Conservation (phyloP, 306 rosid species). For the Ormosia emarginata region DNA sequence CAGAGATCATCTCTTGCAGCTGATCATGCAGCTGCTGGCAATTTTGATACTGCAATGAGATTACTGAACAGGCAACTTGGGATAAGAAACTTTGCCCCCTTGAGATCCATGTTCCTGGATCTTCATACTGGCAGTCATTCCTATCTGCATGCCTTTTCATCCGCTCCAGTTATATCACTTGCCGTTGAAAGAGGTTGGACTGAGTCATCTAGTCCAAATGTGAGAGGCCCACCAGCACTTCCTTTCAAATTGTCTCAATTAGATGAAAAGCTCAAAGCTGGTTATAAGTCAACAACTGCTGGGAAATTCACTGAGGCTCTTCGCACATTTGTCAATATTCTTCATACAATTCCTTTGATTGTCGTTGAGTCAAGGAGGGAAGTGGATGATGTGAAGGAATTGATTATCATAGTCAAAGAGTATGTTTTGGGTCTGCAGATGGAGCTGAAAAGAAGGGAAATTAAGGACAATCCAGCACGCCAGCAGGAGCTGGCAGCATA, state of each 20-base stretch:
- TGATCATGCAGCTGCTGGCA: conserved; percentile 94
- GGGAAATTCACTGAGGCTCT: conserved; percentile 84
- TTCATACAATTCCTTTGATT: conserved; percentile 74
- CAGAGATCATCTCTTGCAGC: conserved; percentile 94
- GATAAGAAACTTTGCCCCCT: conserved; percentile 69
- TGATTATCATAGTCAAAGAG: conserved; percentile 73
- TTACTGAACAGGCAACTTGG: conserved; percentile 89
- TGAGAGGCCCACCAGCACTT: conserved; percentile 77
- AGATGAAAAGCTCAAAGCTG: conserved; percentile 88
- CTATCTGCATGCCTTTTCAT: conserved; percentile 70
- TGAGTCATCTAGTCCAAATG: conserved; percentile 74
- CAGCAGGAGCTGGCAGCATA: conserved; percentile 96
- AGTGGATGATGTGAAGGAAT: conserved; percentile 90
- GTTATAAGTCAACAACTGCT: conserved; percentile 77
- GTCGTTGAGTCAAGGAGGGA: conserved; percentile 93
- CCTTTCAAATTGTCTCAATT: conserved; percentile 66
- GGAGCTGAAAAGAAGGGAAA: conserved; percentile 81
- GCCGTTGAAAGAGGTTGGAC: conserved; percentile 92
- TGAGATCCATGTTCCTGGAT: conserved; percentile 76
- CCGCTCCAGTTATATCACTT: conserved; percentile 69
- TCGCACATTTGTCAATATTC: conserved; percentile 56
- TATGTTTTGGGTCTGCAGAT: conserved; percentile 78
- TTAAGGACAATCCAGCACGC: conserved; percentile 58
- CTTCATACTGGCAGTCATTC: conserved; percentile 75
- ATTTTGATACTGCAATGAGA: conserved; percentile 92